Base-by-base conservation (phyloP, 2,329 filamentous ascomycete species). In the Lachnellula arida region DNA sequence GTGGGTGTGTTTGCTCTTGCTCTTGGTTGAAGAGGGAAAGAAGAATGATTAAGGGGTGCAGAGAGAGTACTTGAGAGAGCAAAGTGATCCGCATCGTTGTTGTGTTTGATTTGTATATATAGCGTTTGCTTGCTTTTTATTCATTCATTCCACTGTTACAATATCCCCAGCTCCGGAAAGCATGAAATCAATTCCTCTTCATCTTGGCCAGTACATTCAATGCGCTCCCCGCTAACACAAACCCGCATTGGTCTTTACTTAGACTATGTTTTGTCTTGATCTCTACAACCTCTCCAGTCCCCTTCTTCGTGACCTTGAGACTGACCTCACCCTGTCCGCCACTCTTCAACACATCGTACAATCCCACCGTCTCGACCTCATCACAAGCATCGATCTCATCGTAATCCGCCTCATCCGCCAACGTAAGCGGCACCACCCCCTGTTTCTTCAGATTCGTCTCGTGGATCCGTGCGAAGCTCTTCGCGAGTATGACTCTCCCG, bases 361-460 rank as follows among this genome's bases (percentile, higher is more conserved):
- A 75, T 0, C 94, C 94, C 39, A 91, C 81, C 0, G 93, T 97
- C 58, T 78, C 78, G 23, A 97, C 89, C 66, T 86, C 79, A 71
- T 99, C 94, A 61, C 91, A 89, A 0, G 92, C 91, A 51, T 28
- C 25, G 7, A 99, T 92, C 84, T 90, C 96, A 75, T 99, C 94
- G 77, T 99, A 99, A 76, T 99, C 94, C 73, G 88, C 93, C 55
- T 93, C 92, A 73, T 97, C 86, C 56, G 85, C 77, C 79, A 99
- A 99, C 69, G 92, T 97, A 64, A 99, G 83, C 70, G 94, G 94
- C 78, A 99, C 88, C 93, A 99, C 97, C 78, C 94, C 94, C 85
- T 99, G 94, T 88, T 99, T 99, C 90, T 99, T 99, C 81, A 99
- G 79, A 85, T 99, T 99, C 81, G 94, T 99, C 84, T 99, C 94